These are phyloP conservation scores for Colletotrichum graminicola DNA, from an alignment of 2,329 filamentous ascomycete genomes.

Conservation along the genomic window DNA sequence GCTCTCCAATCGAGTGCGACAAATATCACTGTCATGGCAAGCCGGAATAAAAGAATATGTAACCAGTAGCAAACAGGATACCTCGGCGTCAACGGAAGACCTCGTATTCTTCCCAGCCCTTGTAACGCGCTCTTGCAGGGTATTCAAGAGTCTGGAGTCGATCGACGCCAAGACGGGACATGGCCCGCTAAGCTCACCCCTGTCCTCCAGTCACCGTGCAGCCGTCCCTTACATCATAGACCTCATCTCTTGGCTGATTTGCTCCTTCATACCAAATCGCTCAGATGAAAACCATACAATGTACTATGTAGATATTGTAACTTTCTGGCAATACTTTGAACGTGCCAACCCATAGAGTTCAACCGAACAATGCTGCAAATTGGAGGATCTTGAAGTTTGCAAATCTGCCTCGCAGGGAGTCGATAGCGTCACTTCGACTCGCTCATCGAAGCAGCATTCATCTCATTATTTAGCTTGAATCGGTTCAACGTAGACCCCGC, in stretches of 20 bases:
- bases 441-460: not conserved
- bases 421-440: not conserved
- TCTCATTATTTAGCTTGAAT: not conserved
- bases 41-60: not conserved
- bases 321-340: slow-evolving; percentile 2
- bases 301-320: not conserved
- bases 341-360: slow-evolving; percentile 7
- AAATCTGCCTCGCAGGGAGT: not conserved
- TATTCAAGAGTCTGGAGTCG: slow-evolving; percentile 37
- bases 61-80: not conserved
- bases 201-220: slow-evolving; percentile 35
- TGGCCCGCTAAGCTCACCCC: slow-evolving; percentile 40
- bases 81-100: not conserved
- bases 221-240: slow-evolving; percentile 39
- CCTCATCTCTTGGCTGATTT: slow-evolving; percentile 30
- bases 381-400: not conserved
- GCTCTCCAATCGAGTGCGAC: not conserved
- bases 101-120: slow-evolving; percentile 9
- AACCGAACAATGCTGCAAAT: slow-evolving; percentile 5
- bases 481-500: slow-evolving; percentile 20
- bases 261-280: not conserved
- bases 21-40: not conserved
- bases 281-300: not conserved
- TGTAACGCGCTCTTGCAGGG: slow-evolving; percentile 31
- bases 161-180: slow-evolving; percentile 40